Conservation (phyloP, 2,329 filamentous ascomycete genomes). For the Claviceps pazoutovae region DNA sequence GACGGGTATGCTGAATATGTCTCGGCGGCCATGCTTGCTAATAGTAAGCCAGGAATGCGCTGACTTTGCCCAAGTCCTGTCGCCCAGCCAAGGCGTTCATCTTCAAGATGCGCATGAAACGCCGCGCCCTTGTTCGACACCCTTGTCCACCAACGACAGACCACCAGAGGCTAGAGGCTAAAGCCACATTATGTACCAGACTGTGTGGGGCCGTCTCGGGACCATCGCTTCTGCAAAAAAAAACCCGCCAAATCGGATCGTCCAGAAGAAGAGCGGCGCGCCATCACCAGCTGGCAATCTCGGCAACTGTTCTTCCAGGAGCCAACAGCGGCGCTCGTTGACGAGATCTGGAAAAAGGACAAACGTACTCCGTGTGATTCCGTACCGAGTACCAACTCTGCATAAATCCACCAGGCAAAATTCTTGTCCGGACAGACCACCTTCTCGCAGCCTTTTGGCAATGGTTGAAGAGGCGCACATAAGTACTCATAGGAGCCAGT, state of each 20-base stretch:
- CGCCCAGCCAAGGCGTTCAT: not conserved
- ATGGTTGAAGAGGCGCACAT: too few species aligned
- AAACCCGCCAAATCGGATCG: not conserved
- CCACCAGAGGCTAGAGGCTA: not conserved
- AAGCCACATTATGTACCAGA: not conserved
- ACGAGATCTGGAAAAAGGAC: too few species aligned
- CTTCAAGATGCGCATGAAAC: not conserved
- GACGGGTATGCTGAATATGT: constrained; percentile 3
- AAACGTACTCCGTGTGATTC: too few species aligned
- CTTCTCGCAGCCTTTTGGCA: too few species aligned
- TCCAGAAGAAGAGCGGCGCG: not conserved
- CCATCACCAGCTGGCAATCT: not conserved
- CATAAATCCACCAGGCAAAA: too few species aligned
- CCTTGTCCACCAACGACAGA: not conserved
- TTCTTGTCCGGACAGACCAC: too few species aligned
- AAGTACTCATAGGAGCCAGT: too few species aligned
- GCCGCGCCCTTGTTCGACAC: not conserved
- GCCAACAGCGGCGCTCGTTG: too few species aligned
- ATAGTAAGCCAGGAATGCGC: not conserved
- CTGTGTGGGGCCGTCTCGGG: not conserved
- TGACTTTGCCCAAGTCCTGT: not conserved
- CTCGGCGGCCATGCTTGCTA: constrained; percentile 5
- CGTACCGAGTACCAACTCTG: too few species aligned
- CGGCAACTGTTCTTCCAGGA: not conserved
- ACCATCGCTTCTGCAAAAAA: not conserved